A percentile compares a stretch with the other conserved stretches of the same genome.
phyloP scores from a whole-genome alignment of 2,329 filamentous ascomycete species.

The Aspergillus latus region DNA sequence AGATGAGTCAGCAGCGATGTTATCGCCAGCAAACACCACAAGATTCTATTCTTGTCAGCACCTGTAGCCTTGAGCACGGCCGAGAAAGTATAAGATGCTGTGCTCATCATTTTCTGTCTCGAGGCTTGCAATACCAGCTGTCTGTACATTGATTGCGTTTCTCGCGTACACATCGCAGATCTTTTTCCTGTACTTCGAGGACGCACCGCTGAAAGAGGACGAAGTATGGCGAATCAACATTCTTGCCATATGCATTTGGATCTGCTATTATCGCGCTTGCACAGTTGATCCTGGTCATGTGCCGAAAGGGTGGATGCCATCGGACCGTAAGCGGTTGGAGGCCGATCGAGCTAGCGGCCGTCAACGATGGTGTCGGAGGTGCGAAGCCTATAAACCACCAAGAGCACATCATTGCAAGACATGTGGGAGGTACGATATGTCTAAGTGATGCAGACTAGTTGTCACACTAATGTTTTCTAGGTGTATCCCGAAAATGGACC shows the following conservation, averaged over 20 bases:
- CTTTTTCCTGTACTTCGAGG: slow-evolving; percentile 56
- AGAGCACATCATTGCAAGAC: slow-evolving; percentile 65
- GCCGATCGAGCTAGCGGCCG: slow-evolving; percentile 27
- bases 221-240: slow-evolving; percentile 58
- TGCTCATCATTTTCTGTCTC: slow-evolving; percentile 33
- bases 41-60: slow-evolving; percentile 1
- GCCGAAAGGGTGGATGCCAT: slow-evolving; percentile 43
- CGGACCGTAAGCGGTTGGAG: slow-evolving; percentile 21
- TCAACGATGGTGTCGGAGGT: slow-evolving; percentile 61
- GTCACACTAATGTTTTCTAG: slow-evolving; percentile 35
- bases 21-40: slow-evolving; percentile 2
- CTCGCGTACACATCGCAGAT: slow-evolving; percentile 61
- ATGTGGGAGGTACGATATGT: slow-evolving; percentile 53
- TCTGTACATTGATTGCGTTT: slow-evolving; percentile 57
- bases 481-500: slow-evolving; percentile 66
- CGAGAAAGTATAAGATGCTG: slow-evolving; percentile 13
- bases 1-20: slow-evolving; percentile 10
- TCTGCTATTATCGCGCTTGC: slow-evolving; percentile 61
- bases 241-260: slow-evolving; percentile 55
- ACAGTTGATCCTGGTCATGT: slow-evolving; percentile 59
- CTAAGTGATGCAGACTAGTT: too few species aligned
- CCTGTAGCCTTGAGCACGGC: neutral
- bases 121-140: slow-evolving; percentile 54
- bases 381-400: slow-evolving; percentile 61
- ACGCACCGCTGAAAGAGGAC: slow-evolving; percentile 50